phyloP scores from a whole-genome alignment of 306 rosid genomes.

The Quercus dentata region DNA sequence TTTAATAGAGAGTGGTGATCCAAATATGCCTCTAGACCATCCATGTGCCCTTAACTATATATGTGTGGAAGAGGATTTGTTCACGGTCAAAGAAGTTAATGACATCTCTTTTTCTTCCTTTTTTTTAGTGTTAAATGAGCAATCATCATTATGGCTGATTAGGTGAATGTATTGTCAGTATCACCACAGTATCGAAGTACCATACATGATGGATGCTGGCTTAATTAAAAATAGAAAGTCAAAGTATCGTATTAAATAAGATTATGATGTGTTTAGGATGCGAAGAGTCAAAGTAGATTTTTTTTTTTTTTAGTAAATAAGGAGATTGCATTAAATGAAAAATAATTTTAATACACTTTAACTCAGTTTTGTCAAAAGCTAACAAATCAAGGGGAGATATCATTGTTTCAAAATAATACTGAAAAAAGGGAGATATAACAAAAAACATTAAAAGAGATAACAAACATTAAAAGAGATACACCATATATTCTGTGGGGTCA shows the following conservation, averaged over 20 bases:
- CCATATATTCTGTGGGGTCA: rapidly evolving
- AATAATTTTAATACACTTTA: too few species aligned
- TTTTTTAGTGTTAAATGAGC: neutral
- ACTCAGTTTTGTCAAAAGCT: too few species aligned
- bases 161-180: neutral
- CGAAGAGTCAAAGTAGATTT: too few species aligned
- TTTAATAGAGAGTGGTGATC: neutral
- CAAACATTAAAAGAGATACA: too few species aligned
- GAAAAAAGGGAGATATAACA: too few species aligned
- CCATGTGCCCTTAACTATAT: neutral
- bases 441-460: too few species aligned
- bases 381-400: too few species aligned
- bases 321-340: too few species aligned
- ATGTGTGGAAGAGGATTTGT: neutral
- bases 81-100: neutral
- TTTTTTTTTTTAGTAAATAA: too few species aligned
- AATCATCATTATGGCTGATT: neutral
- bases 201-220: neutral
- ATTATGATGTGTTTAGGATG: neutral
- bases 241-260: neutral
- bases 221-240: neutral
- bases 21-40: neutral
- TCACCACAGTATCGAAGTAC: neutral
- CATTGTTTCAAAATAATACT: too few species aligned
- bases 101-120: neutral